Evolutionary conservation across 2,329 filamentous ascomycete species (phyloP).

Genomic region (Ceratocystiopsis sp.): DNA sequence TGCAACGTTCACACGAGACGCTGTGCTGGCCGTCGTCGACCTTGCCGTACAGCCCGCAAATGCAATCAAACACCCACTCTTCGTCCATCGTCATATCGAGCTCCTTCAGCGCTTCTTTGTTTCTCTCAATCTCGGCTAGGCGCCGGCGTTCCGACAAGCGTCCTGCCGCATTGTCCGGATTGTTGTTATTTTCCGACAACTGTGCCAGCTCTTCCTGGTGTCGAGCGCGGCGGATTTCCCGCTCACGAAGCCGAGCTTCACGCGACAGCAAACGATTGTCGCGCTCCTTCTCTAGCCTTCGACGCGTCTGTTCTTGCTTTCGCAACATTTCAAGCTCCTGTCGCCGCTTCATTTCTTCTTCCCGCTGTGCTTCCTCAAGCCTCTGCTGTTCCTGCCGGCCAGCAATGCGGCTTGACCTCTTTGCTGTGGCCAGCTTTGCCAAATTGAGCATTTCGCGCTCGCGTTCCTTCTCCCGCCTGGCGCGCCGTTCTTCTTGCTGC

Average conservation of each 20-base stretch:
- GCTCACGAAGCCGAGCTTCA: slow-evolving; percentile 71
- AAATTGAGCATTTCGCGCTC: slow-evolving; percentile 67
- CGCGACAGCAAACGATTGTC: slow-evolving; percentile 67
- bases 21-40: slow-evolving; percentile 92
- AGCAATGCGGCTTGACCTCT: slow-evolving; percentile 80
- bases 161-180: slow-evolving; percentile 32
- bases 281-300: slow-evolving; percentile 51
- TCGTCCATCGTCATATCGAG: slow-evolving; percentile 47
- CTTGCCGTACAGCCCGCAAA: slow-evolving; percentile 78
- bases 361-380: slow-evolving; percentile 51
- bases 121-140: slow-evolving; percentile 68
- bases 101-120: slow-evolving; percentile 57
- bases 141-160: slow-evolving; percentile 64
- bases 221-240: slow-evolving; percentile 64
- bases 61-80: slow-evolving; percentile 88
- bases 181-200: slow-evolving; percentile 59
- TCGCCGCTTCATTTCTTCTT: slow-evolving; percentile 50
- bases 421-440: slow-evolving; percentile 81
- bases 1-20: slow-evolving; percentile 84
- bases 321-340: slow-evolving; percentile 47
- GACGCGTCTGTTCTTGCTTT: slow-evolving; percentile 46
- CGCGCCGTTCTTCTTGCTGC: slow-evolving; percentile 57
- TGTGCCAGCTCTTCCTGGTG: slow-evolving; percentile 72
- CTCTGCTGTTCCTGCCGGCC: slow-evolving; percentile 63
- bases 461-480: slow-evolving; percentile 48